Conservation (phyloP, 1,284 basidiomycete species). For the Termitomyces sp. region DNA sequence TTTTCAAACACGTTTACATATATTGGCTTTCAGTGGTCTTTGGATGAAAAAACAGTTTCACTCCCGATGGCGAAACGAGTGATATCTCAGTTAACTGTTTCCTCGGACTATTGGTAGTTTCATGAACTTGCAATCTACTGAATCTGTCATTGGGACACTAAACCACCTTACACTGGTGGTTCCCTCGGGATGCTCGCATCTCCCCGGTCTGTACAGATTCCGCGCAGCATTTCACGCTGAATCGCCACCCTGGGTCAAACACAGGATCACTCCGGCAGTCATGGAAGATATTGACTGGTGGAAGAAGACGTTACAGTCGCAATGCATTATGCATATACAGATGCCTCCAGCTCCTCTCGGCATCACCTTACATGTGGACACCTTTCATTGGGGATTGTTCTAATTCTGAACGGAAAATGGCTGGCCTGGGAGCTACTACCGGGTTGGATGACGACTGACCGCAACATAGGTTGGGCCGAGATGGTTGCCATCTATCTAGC, state of each 20-base stretch:
- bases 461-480: no score
- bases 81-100: no score
- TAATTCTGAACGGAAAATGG: no score
- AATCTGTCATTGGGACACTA: not conserved
- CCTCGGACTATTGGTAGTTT: no score
- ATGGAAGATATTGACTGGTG: not conserved
- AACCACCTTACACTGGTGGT: not conserved
- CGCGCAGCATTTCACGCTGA: not conserved
- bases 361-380: no score
- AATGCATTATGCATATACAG: no score
- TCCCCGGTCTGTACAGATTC: not conserved
- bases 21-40: slow-evolving; percentile 35
- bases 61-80: slow-evolving; percentile 15
- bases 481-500: no score
- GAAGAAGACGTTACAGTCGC: no score
- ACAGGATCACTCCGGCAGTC: not conserved
- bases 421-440: no score
- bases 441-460: no score
- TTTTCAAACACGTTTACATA: slow-evolving; percentile 29
- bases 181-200: not conserved
- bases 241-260: not conserved
- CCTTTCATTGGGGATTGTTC: no score
- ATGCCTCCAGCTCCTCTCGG: no score
- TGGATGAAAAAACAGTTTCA: slow-evolving; percentile 22
- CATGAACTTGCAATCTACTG: not conserved